Evolutionary conservation across 2,329 filamentous ascomycete genomes (phyloP).

Genomic region (Curvularia lunata): DNA sequence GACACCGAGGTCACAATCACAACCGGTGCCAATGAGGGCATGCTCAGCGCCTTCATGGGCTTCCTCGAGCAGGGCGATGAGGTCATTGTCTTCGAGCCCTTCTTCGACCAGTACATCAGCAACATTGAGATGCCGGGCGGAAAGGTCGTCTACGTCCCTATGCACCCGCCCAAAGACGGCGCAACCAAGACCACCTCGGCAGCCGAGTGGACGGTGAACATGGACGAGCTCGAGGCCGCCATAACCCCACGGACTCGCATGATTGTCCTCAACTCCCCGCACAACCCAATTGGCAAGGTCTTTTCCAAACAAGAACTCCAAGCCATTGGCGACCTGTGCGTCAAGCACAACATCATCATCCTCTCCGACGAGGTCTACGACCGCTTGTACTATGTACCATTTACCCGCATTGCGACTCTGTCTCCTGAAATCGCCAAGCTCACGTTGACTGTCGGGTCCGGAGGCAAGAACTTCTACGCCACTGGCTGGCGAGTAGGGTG

Average conservation of each 20-base stretch:
- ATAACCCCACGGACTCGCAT: slow-evolving; percentile 91
- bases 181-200: slow-evolving; percentile 81
- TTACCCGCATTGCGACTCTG: slow-evolving; percentile 88
- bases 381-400: slow-evolving; percentile 91
- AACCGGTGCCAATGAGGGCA: slow-evolving; percentile 87
- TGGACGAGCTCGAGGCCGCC: slow-evolving; percentile 78
- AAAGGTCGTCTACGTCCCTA: slow-evolving; percentile 92
- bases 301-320: slow-evolving; percentile 84
- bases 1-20: slow-evolving; percentile 95
- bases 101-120: slow-evolving; percentile 98
- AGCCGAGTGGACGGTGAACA: slow-evolving; percentile 85
- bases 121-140: slow-evolving; percentile 99
- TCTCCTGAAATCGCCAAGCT: slow-evolving; percentile 87
- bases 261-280: slow-evolving; percentile 88
- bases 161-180: slow-evolving; percentile 85
- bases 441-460: slow-evolving; percentile 92
- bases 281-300: slow-evolving; percentile 97
- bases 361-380: slow-evolving; percentile 80
- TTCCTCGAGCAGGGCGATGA: slow-evolving; percentile 95
- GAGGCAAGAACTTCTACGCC: slow-evolving; percentile 97
- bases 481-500: slow-evolving; percentile 98
- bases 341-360: slow-evolving; percentile 93
- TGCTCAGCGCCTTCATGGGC: slow-evolving; percentile 97
- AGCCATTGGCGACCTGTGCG: slow-evolving; percentile 83
- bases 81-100: slow-evolving; percentile 97